These are phyloP conservation scores for Agrocybe praecox DNA, from an alignment of 768 basidiomycete species.

Conservation along the genomic window DNA sequence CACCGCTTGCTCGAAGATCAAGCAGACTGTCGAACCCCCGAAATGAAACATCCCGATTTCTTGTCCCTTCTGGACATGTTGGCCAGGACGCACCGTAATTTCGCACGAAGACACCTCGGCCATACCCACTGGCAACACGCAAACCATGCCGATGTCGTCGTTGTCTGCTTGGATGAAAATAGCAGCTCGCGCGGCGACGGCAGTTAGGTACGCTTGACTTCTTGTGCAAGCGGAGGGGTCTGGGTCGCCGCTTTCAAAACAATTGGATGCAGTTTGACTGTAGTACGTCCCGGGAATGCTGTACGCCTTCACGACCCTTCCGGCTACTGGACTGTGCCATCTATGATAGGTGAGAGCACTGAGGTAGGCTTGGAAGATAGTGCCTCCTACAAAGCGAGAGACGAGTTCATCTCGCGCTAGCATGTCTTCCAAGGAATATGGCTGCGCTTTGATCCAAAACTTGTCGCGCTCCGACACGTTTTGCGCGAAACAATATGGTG, in stretches of 20 bases:
- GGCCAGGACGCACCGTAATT: neutral
- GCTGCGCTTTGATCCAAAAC: constrained; percentile 2
- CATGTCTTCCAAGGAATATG: neutral
- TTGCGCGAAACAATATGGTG: neutral
- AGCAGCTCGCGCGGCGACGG: neutral
- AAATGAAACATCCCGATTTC: constrained; percentile 5
- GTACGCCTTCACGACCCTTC: neutral
- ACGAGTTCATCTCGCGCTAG: neutral
- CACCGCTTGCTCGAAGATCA: too few relatives aligned
- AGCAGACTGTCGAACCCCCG: neutral
- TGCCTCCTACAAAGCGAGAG: neutral
- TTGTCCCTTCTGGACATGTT: neutral
- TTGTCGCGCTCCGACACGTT: neutral
- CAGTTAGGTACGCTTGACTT: neutral
- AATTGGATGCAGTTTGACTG: neutral
- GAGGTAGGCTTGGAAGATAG: constrained; percentile 2
- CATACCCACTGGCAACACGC: neutral
- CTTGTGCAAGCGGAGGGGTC: neutral
- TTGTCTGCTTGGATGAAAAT: neutral
- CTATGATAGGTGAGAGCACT: constrained; percentile 2
- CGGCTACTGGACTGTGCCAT: neutral
- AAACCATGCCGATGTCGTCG: neutral
- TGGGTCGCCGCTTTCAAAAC: neutral
- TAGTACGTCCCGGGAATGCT: constrained; percentile 4
- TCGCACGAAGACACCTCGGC: neutral